These are phyloP conservation scores for Trichomonascaceae sp. DNA, from an alignment of 1,139 yeast genomes.

Conservation along the genomic window DNA sequence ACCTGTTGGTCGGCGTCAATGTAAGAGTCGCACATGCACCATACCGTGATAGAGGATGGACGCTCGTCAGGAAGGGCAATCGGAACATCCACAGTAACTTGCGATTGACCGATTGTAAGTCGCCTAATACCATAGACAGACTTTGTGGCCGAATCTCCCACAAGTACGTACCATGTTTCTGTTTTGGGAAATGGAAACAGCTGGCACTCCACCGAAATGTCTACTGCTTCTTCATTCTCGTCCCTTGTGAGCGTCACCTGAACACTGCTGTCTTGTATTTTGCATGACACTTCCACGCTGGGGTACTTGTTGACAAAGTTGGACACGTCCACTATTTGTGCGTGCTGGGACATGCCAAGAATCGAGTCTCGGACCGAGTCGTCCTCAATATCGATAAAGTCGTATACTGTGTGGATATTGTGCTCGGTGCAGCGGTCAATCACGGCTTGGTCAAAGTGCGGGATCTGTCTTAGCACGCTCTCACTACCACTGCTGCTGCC, in stretches of 20 bases:
- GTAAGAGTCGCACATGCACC: slow-evolving; percentile 89
- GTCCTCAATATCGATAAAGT: slow-evolving; percentile 69
- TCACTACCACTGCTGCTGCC: no score
- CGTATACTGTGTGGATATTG: slow-evolving; percentile 62
- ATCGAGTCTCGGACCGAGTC: slow-evolving; percentile 61
- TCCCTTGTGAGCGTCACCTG: slow-evolving; percentile 44
- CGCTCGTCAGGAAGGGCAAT: slow-evolving; percentile 53
- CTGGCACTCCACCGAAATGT: slow-evolving; percentile 40
- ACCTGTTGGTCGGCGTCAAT: slow-evolving; percentile 83
- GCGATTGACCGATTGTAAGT: slow-evolving; percentile 40
- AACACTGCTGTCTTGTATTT: slow-evolving; percentile 36
- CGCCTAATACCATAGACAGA: slow-evolving; percentile 68
- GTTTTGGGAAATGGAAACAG: slow-evolving; percentile 43
- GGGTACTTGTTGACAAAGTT: slow-evolving; percentile 85
- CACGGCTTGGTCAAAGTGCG: slow-evolving; percentile 44
- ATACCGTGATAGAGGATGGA: slow-evolving; percentile 45
- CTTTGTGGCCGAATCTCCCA: slow-evolving; percentile 51
- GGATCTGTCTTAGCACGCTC: slow-evolving; percentile 70
- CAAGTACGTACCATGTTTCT: slow-evolving; percentile 68
- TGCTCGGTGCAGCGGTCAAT: slow-evolving; percentile 42
- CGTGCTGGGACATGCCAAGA: slow-evolving; percentile 40
- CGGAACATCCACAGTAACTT: slow-evolving; percentile 40
- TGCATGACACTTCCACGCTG: slow-evolving; percentile 53
- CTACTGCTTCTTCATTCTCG: slow-evolving; percentile 52
- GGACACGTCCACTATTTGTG: slow-evolving; percentile 41